Conservation (phyloP, 2,329 filamentous ascomycete species). For the Fusarium sp. region DNA sequence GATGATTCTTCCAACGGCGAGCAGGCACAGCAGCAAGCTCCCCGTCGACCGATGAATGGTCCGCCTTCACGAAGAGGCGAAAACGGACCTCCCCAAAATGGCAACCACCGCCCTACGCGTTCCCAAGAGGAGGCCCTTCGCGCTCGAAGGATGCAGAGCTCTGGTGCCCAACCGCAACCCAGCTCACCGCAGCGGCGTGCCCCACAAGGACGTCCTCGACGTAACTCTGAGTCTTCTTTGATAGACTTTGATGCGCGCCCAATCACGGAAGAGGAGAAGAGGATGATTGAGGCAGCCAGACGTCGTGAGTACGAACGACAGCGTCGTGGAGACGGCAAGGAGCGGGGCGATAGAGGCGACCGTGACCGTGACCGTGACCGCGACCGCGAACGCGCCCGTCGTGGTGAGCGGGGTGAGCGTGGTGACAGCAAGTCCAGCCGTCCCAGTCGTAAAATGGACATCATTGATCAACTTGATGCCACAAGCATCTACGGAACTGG, state of each 20-base stretch:
- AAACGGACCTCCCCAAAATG: slow-evolving; percentile 54
- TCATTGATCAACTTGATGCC: slow-evolving; percentile 96
- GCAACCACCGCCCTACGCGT: slow-evolving; percentile 66
- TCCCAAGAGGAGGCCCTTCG: slow-evolving; percentile 73
- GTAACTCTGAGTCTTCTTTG: slow-evolving; percentile 83
- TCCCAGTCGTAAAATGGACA: slow-evolving; percentile 71
- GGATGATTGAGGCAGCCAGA: slow-evolving; percentile 50
- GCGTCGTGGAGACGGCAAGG: slow-evolving; percentile 39
- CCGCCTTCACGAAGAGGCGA: slow-evolving; percentile 49
- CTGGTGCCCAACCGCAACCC: slow-evolving; percentile 48
- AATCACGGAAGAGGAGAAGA: slow-evolving; percentile 63
- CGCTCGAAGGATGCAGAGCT: slow-evolving; percentile 54
- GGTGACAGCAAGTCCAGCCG: slow-evolving; percentile 58
- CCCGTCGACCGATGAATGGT: slow-evolving; percentile 50
- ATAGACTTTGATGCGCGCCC: slow-evolving; percentile 66
- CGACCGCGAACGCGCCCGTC: slow-evolving; percentile 19
- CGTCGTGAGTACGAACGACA: slow-evolving; percentile 43
- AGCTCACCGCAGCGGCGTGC: slow-evolving; percentile 47
- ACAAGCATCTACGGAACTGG: slow-evolving; percentile 95
- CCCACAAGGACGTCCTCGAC: slow-evolving; percentile 60
- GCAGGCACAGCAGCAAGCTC: slow-evolving; percentile 52
- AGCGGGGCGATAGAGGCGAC: slow-evolving; percentile 35
- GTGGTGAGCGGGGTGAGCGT: slow-evolving; percentile 47
- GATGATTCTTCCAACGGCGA: slow-evolving; percentile 59
- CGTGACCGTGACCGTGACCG: slow-evolving; percentile 57